Percentiles rank a stretch among this genome's conserved stretches.
Conservation (phyloP, 202 grass and related monocot genomes). For the Tripidium arundinaceum region DNA sequence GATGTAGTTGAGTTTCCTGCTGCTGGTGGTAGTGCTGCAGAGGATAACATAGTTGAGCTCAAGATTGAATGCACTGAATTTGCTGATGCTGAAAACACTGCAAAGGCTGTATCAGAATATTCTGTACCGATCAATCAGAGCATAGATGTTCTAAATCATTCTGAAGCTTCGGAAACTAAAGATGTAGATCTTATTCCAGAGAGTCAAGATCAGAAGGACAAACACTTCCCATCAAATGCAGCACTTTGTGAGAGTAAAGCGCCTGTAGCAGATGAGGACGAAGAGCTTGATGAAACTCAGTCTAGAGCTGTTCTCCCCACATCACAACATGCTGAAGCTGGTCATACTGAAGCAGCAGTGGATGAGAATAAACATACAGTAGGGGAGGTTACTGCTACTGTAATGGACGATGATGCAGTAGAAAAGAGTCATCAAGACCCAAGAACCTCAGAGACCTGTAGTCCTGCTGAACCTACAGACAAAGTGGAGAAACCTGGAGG, state of each 20-base stretch:
- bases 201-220: slow-evolving; percentile 23
- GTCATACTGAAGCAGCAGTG: background rate
- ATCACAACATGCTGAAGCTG: slow-evolving; percentile 6
- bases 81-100: background rate
- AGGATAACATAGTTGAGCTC: slow-evolving; percentile 18
- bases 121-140: slow-evolving; percentile 18
- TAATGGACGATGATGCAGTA: background rate
- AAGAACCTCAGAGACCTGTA: background rate
- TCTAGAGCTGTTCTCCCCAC: background rate
- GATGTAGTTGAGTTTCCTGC: slow-evolving; percentile 42
- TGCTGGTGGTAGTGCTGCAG: slow-evolving; percentile 16
- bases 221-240: background rate
- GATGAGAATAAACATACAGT: slow-evolving; percentile 9
- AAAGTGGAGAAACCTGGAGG: slow-evolving; percentile 4
- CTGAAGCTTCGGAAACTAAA: slow-evolving; percentile 4
- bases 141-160: background rate
- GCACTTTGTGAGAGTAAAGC: background rate
- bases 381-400: background rate
- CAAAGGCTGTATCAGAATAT: slow-evolving; percentile 27
- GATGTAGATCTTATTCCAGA: slow-evolving; percentile 24
- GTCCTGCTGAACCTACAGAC: background rate
- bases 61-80: slow-evolving; percentile 20
- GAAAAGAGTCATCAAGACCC: slow-evolving; percentile 25
- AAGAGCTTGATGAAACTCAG: slow-evolving; percentile 14
- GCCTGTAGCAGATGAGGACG: slow-evolving; percentile 16